These are phyloP conservation scores for Talaromyces marneffei DNA, from an alignment of 2,329 filamentous ascomycete genomes.

Conservation along the genomic window DNA sequence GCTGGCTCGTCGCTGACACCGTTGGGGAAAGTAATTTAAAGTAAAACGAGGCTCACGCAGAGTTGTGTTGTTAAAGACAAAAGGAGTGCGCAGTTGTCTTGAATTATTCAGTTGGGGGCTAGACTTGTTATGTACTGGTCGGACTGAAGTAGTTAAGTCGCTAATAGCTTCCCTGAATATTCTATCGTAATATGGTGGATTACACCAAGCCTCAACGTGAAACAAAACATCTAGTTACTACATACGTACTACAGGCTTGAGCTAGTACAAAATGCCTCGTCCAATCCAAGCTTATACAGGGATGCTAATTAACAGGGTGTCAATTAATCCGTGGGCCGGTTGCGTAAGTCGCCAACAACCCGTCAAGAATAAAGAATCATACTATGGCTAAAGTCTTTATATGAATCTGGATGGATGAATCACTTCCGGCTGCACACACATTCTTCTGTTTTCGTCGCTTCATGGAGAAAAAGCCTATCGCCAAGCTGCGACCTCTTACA, in stretches of 20 bases:
- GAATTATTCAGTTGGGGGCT: not conserved
- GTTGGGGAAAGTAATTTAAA: not conserved
- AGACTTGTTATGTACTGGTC: not conserved
- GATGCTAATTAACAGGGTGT: not conserved
- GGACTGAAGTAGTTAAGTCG: not conserved
- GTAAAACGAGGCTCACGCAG: not conserved
- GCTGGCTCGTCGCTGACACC: not conserved
- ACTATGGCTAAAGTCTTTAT: no score
- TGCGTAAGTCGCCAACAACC: not conserved
- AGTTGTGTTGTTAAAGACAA: not conserved
- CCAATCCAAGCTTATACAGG: not conserved
- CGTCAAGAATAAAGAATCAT: no score
- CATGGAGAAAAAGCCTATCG: not conserved
- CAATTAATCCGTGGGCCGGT: not conserved
- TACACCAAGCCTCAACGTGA: not conserved
- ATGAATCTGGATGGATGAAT: not conserved
- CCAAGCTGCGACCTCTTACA: not conserved
- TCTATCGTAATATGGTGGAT: no score
- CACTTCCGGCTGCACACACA: not conserved
- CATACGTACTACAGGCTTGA: no score
- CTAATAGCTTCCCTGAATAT: not conserved
- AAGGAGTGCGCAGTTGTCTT: not conserved
- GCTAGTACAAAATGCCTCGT: not conserved
- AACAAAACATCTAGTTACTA: not conserved
- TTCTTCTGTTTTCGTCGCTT: not conserved